Base-by-base conservation (phyloP, 192 early-diverging fungal genomes). In the Oehlia diaphana region DNA sequence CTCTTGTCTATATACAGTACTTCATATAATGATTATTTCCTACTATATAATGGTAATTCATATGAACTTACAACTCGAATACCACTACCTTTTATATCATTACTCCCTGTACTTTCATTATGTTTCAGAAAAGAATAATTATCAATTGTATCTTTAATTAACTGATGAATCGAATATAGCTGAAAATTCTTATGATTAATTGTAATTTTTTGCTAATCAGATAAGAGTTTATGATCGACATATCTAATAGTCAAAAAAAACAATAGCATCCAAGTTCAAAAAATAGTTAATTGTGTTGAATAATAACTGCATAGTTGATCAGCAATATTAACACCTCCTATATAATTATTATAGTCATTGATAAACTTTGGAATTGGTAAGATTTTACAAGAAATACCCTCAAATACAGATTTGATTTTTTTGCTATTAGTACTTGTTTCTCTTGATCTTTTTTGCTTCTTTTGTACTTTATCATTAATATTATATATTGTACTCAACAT, bases 401-500 rank as follows among this genome's bases (percentile, higher is more conserved):
- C 74, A 80, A 82, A 82, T 23, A 82, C 53, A 2, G 12, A 16
- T 71, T 33, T 72, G 16, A 76, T 42, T 23, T 82, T 82, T 19
- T 47, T 31, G 16, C 31, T 71, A 58, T 80, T 79, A 0, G 44
- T 77, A 58, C 74, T 77, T 64, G 78, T 82, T 23, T 80, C 4
- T 28, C 78, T 63, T 4, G 74, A 47, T 35, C 74, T 12, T 28
- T 74, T 64, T 21, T 69, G 13, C n/a, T 72, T 9, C 19, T 67
- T 71, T 21, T 23, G 26, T 31, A 58, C 63, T 37, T 47, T 61
- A 42, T 50, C 58, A 69, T 39, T 47, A 71, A 79, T 23, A 37
- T 65, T 69, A 63, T 82, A 26, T 44, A 82, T 73, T 58, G 67
- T 79, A 49, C 77, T 80, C 49, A 82, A 49, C 62, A 82, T 82